These are phyloP conservation scores for Fusarium xyrophilum DNA, from an alignment of 2,329 filamentous ascomycete species.

Conservation along the genomic window DNA sequence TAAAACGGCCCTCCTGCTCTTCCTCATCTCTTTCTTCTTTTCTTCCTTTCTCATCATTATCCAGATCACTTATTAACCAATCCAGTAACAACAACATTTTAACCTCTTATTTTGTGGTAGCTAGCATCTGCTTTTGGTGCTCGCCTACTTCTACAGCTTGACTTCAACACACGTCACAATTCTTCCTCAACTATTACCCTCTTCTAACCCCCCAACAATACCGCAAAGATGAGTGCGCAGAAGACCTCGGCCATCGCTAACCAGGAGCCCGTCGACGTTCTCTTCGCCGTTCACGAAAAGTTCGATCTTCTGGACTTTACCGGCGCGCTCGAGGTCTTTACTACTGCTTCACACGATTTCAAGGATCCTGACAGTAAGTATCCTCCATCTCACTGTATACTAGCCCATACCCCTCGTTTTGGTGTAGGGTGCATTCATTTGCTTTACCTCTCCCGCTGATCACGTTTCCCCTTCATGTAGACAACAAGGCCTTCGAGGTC, in stretches of 20 bases:
- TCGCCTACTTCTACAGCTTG: constrained; percentile 18
- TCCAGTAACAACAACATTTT: constrained; percentile 33
- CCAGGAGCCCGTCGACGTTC: constrained; percentile 63
- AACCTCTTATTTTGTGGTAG: constrained; percentile 8
- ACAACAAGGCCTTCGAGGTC: constrained; percentile 64
- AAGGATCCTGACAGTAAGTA: constrained; percentile 59
- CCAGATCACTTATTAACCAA: constrained; percentile 30
- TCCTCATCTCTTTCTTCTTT: constrained; percentile 34
- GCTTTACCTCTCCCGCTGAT: constrained; percentile 38
- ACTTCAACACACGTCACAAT: constrained; percentile 26
- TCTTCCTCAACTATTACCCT: constrained; percentile 34
- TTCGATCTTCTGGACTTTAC: constrained; percentile 67
- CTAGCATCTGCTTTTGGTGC: constrained; percentile 24
- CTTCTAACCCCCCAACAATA: constrained; percentile 37
- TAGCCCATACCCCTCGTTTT: constrained; percentile 1
- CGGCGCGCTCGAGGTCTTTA: constrained; percentile 61
- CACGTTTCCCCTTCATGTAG: constrained; percentile 45
- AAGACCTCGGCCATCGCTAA: constrained; percentile 66
- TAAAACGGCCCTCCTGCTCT: constrained; percentile 37
- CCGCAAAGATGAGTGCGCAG: constrained; percentile 61
- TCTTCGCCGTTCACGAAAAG: constrained; percentile 66
- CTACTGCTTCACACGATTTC: constrained; percentile 59
- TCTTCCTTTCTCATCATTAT: constrained; percentile 37
- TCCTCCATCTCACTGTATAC: background rate
- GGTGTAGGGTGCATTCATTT: constrained; percentile 1